Evolutionary conservation across 2,329 filamentous ascomycete species (phyloP).

Genomic region (Immersiporthe knoxdaviesiana): DNA sequence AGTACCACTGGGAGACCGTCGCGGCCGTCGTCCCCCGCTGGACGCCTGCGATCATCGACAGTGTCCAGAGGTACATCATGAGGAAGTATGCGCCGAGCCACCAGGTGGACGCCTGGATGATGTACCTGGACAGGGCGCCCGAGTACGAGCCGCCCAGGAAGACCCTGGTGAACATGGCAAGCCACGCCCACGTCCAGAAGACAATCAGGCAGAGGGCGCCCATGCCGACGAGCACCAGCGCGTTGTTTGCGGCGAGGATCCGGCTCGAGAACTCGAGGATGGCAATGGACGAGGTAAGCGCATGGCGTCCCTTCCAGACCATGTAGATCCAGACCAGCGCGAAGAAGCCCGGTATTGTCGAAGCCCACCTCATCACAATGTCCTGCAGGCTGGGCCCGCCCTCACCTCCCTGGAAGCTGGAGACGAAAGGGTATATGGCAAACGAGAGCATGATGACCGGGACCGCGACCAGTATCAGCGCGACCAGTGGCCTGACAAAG

Average conservation of each 20-base stretch:
- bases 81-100: constrained; percentile 94
- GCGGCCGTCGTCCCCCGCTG: constrained; percentile 92
- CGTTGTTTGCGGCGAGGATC: constrained; percentile 83
- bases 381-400: constrained; percentile 84
- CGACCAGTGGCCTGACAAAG: constrained; percentile 84
- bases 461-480: constrained; percentile 79
- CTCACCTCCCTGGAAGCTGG: constrained; percentile 79
- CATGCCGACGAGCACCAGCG: constrained; percentile 82
- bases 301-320: constrained; percentile 77
- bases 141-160: constrained; percentile 91
- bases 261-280: constrained; percentile 92
- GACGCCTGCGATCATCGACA: constrained; percentile 83
- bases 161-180: constrained; percentile 93
- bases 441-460: constrained; percentile 87
- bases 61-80: constrained; percentile 92
- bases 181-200: constrained; percentile 93
- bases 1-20: constrained; percentile 98
- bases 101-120: constrained; percentile 89
- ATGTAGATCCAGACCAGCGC: constrained; percentile 83
- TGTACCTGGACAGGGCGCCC: constrained; percentile 64
- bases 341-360: constrained; percentile 73
- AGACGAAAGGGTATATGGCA: constrained; percentile 86
- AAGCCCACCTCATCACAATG: constrained; percentile 83
- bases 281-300: constrained; percentile 79
- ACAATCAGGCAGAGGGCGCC: constrained; percentile 75